Evolutionary conservation across 2,329 filamentous ascomycete species (phyloP).

Genomic region (Pyricularia pennisetigena): DNA sequence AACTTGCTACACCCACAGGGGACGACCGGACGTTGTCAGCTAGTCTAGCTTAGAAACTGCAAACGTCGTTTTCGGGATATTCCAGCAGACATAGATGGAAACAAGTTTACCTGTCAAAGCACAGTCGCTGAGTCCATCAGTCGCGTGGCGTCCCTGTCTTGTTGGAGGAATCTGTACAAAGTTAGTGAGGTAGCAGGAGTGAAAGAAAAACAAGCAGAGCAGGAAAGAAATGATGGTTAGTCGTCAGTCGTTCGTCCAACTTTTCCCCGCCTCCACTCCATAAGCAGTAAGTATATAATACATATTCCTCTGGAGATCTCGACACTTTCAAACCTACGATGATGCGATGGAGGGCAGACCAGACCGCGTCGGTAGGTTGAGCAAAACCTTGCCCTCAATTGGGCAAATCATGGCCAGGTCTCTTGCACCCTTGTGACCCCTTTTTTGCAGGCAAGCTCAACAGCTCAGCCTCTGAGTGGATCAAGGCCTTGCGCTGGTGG

Average conservation of each 20-base stretch:
- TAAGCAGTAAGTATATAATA: not conserved
- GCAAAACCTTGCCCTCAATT: not conserved
- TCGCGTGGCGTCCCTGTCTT: not conserved
- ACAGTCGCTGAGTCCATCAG: not conserved
- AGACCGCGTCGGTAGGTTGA: not conserved
- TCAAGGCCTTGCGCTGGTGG: conserved; percentile 1
- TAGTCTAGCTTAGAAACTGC: not conserved
- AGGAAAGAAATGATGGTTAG: not conserved
- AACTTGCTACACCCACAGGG: not conserved
- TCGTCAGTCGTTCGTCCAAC: not conserved
- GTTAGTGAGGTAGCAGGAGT: too few species aligned
- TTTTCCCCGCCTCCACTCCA: not conserved
- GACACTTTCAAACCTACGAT: not conserved
- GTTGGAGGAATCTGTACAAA: not conserved
- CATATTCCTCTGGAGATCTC: not conserved
- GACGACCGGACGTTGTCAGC: not conserved
- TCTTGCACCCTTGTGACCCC: conserved; percentile 5
- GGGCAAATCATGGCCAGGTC: not conserved
- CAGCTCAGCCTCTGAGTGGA: conserved; percentile 4
- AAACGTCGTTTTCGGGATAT: not conserved
- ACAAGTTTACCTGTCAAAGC: not conserved
- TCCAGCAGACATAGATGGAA: not conserved
- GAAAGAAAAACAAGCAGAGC: too few species aligned
- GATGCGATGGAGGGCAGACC: not conserved
- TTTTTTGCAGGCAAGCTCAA: conserved; percentile 1